A percentile compares a stretch with the other conserved stretches of the same genome.
Evolutionary conservation across 768 basidiomycete genomes (phyloP).

Genomic region (Lentinula sp.): DNA sequence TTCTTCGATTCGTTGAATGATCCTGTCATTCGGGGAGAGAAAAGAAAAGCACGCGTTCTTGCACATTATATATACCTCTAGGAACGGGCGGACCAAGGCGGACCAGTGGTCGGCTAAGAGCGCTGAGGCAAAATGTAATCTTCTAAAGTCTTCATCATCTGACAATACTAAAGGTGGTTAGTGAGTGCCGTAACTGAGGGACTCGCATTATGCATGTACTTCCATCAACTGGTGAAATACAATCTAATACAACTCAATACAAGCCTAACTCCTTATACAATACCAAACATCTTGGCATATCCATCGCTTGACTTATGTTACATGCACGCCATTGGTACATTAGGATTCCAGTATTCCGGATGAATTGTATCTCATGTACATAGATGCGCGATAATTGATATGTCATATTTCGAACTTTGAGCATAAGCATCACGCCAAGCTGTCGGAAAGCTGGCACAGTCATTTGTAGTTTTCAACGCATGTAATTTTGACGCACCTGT

Average conservation of each 20-base stretch:
- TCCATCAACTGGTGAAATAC: background rate
- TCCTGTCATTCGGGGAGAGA: constrained; percentile 5
- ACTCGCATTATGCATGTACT: background rate
- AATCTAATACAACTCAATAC: background rate
- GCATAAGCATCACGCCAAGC: background rate
- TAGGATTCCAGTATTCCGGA: background rate
- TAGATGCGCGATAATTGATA: background rate
- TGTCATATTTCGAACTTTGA: background rate
- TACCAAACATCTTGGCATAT: background rate
- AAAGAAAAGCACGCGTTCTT: background rate
- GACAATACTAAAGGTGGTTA: constrained; percentile 3
- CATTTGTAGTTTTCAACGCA: background rate
- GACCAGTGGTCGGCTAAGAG: background rate
- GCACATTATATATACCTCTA: constrained; percentile 1
- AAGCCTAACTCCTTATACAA: background rate
- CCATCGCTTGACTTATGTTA: background rate
- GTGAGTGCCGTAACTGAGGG: background rate
- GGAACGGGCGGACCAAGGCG: background rate
- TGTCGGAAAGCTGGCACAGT: background rate
- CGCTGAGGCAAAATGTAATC: background rate
- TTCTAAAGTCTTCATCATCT: constrained; percentile 1
- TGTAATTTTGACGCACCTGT: background rate
- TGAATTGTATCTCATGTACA: background rate
- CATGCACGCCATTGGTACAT: background rate
- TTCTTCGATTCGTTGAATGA: background rate